These are phyloP conservation scores for Trichoderma koningiopsis DNA, from an alignment of 2,329 filamentous ascomycete species.

Conservation along the genomic window DNA sequence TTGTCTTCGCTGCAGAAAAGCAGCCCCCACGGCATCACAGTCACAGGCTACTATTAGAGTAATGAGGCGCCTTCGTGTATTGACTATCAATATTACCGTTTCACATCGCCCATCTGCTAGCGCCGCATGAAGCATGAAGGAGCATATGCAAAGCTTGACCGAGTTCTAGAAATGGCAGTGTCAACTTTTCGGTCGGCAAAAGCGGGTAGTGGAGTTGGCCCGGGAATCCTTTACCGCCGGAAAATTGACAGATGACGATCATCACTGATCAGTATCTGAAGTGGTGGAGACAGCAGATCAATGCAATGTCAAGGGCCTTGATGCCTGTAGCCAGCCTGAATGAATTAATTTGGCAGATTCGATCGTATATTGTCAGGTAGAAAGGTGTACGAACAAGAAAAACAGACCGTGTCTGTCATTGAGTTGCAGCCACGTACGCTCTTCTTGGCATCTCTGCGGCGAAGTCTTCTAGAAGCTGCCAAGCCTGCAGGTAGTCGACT, in stretches of 20 bases:
- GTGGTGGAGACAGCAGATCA: background rate
- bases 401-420: background rate
- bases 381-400: background rate
- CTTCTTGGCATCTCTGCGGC: background rate
- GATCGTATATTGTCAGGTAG: background rate
- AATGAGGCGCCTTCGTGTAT: background rate
- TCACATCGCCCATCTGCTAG: background rate
- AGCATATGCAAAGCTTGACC: background rate
- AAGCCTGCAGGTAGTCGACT: background rate
- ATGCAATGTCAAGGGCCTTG: background rate
- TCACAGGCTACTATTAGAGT: background rate
- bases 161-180: background rate
- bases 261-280: background rate
- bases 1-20: background rate
- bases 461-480: constrained; percentile 20
- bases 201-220: background rate
- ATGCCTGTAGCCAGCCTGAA: background rate
- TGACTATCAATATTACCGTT: background rate
- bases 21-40: background rate
- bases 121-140: background rate
- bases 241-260: background rate
- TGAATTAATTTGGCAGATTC: background rate
- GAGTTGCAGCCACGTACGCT: background rate
- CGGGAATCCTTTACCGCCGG: background rate
- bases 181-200: background rate